Base-by-base conservation (phyloP, 139 green algal species). In the Edaphochlamys debaryana region DNA sequence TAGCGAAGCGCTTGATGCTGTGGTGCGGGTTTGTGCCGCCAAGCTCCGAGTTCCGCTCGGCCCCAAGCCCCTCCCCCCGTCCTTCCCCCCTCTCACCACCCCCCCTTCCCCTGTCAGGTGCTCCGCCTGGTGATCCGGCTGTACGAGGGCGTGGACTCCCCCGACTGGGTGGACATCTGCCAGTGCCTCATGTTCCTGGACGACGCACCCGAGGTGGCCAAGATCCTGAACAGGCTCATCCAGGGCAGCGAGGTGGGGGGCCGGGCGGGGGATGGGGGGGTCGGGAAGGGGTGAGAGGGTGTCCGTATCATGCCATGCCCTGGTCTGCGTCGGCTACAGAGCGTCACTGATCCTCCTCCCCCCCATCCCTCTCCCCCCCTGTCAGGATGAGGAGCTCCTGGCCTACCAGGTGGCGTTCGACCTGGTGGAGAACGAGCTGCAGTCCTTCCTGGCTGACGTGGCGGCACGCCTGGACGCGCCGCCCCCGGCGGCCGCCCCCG, bases 401-500 rank as follows among this genome's bases (percentile, higher is more conserved):
- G 95, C 97, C 7, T 98, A 98, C 82, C 97, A 99, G 90, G 91
- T 99, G n/a, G 94, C 88, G 11, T 99, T 99, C 73, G 95, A 99
- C 91, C 92, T 99, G 34, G 96, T 98, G 67, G 97, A 99, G 86
- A 96, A 96, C 52, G 96, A 99, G 86, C 90, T 97, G 87, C 96
- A 98, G 85, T 92, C 92, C 23, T 99, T 99, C 84, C 86, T 98
- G 54, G 73, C 90, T 22, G 88, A 91, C 64, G 95, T 98, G 25
- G 19, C 29, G 40, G 75, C 41, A 4, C n/a, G 75, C 11, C 75
- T 82, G 75, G 75, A 72, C 58, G 29, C 29, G 73, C 36, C 36
- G 8, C 27, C 6, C 38, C 34, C 27, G 25, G 77, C 85, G 76
- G 85, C 56, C 15, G 76, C 71, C 11, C 75, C 79, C 23, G 78